A percentile compares a stretch with the other conserved stretches of the same genome.
These are phyloP conservation scores for Incumbomyces delicatus DNA, from an alignment of 2,329 filamentous ascomycete species.

Conservation along the genomic window DNA sequence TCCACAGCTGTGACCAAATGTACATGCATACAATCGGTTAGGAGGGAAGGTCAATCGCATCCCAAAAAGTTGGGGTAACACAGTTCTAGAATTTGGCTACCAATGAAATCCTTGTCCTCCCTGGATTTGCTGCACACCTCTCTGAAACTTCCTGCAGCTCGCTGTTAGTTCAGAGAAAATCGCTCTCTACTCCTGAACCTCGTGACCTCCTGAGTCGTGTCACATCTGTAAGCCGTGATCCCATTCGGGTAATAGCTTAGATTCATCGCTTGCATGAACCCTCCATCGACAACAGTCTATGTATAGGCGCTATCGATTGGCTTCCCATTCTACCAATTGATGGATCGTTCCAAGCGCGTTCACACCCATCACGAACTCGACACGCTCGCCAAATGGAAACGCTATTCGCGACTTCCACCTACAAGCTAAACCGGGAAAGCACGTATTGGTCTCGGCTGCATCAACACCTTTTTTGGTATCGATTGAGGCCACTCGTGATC, in stretches of 20 bases:
- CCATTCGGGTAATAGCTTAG: too few species aligned
- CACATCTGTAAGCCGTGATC: not conserved
- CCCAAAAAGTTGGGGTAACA: constrained; percentile 1
- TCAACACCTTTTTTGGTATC: too few species aligned
- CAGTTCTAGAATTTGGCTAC: not conserved
- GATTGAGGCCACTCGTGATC: too few species aligned
- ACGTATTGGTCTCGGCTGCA: too few species aligned
- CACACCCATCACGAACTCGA: not conserved
- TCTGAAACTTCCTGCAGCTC: too few species aligned
- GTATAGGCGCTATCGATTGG: constrained; percentile 1
- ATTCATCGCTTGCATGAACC: not conserved
- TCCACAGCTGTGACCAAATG: not conserved
- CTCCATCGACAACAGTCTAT: not conserved
- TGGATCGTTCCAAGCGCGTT: not conserved
- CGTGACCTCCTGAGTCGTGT: not conserved
- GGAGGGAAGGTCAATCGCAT: not conserved
- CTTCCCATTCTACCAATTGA: not conserved
- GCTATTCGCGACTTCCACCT: not conserved
- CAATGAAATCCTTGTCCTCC: not conserved
- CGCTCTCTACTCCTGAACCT: not conserved
- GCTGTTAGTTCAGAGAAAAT: too few species aligned
- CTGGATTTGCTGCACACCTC: not conserved
- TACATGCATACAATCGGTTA: not conserved
- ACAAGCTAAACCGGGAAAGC: too few species aligned
- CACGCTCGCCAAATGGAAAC: not conserved